These are phyloP conservation scores for Saccharomyces paradoxus DNA, from an alignment of 805 yeast species.

Conservation along the genomic window DNA sequence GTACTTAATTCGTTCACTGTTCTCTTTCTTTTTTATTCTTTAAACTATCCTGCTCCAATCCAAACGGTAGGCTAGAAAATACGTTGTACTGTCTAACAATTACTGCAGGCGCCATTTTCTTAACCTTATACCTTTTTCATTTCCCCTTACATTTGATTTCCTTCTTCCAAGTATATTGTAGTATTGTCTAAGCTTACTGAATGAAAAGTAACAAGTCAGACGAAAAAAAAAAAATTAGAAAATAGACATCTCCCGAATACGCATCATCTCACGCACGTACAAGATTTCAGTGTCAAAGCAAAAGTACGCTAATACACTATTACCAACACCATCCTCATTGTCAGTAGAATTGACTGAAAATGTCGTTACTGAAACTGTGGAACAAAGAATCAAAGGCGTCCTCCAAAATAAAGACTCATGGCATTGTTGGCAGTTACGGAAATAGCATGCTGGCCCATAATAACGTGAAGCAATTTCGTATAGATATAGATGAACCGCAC, in stretches of 20 bases:
- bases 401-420: constrained; percentile 17
- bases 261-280: background rate
- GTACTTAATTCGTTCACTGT: background rate
- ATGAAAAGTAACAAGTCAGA: background rate
- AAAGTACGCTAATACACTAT: background rate
- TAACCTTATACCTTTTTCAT: background rate
- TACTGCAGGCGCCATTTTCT: background rate
- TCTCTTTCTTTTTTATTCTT: background rate
- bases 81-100: background rate
- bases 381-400: constrained; percentile 1
- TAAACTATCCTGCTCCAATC: background rate
- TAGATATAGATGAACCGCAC: constrained; percentile 67
- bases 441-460: constrained; percentile 14
- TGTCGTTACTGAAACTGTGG: background rate
- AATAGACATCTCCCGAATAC: background rate
- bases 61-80: background rate
- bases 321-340: background rate
- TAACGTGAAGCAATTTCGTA: constrained; percentile 56
- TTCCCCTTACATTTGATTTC: background rate
- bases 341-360: background rate
- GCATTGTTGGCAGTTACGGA: constrained; percentile 14
- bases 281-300: background rate
- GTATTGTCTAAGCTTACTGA: background rate
- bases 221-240: background rate
- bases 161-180: background rate